Percentiles rank a stretch among this genome's conserved stretches.
Evolutionary conservation across 1,139 yeast species (phyloP).

Genomic region (Candida sp.): DNA sequence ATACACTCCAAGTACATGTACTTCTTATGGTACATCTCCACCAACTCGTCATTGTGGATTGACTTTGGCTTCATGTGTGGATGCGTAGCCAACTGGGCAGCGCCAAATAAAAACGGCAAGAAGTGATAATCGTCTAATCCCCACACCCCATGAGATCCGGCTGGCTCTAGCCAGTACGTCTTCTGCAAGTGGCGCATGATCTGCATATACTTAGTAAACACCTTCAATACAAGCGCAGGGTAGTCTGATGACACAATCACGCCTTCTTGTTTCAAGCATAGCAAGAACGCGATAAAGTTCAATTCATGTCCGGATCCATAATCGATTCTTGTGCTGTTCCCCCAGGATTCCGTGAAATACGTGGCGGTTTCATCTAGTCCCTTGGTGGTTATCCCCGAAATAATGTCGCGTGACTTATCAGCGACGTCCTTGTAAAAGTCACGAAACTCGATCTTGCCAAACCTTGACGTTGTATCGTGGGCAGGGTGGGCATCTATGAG

Average conservation of each 20-base stretch:
- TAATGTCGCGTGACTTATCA: slow-evolving; percentile 26
- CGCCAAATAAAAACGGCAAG: slow-evolving; percentile 86
- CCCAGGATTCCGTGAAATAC: slow-evolving; percentile 79
- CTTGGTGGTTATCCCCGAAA: slow-evolving; percentile 17
- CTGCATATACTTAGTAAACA: slow-evolving; percentile 64
- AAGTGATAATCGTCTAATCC: slow-evolving; percentile 98
- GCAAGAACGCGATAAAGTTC: slow-evolving; percentile 75
- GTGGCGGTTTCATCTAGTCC: slow-evolving; percentile 42
- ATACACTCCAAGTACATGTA: slow-evolving; percentile 91
- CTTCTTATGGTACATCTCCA: slow-evolving; percentile 75
- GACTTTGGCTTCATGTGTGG: slow-evolving; percentile 83
- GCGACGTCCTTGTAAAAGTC: slow-evolving; percentile 79
- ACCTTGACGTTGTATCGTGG: slow-evolving; percentile 65
- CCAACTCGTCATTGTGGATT: slow-evolving; percentile 83
- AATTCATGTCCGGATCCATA: slow-evolving; percentile 98
- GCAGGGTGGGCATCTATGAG: slow-evolving; percentile 70
- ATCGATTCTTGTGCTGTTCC: slow-evolving; percentile 85
- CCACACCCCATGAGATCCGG: slow-evolving; percentile 99
- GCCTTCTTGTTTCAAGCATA: slow-evolving; percentile 52
- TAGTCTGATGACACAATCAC: slow-evolving; percentile 39
- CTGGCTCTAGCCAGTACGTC: slow-evolving; percentile 79
- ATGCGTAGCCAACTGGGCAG: slow-evolving; percentile 82
- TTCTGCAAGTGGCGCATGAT: slow-evolving; percentile 54
- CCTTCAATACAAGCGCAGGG: slow-evolving; percentile 59
- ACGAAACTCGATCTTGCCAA: slow-evolving; percentile 90